These are phyloP conservation scores for Trypanosoma platydactyli DNA, from an alignment of 208 protist species.

Conservation along the genomic window DNA sequence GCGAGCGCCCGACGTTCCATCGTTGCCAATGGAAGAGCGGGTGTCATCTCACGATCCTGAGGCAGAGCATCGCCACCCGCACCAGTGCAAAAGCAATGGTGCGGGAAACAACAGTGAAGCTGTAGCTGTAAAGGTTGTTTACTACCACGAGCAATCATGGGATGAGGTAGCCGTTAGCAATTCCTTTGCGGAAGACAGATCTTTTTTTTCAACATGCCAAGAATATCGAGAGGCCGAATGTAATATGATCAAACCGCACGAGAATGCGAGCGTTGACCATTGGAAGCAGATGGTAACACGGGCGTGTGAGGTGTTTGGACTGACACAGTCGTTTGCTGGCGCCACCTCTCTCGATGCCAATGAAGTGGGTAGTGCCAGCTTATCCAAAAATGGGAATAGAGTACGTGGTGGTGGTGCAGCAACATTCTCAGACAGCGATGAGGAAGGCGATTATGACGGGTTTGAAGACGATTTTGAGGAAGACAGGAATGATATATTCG, in stretches of 20 bases:
- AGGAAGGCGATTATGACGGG: slow-evolving; percentile 4
- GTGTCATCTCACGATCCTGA: too few relatives aligned
- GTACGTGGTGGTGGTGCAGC: not conserved
- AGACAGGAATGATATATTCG: slow-evolving; percentile 26
- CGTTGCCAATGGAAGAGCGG: too few relatives aligned
- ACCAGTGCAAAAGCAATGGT: too few relatives aligned
- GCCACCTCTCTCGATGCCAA: slow-evolving; percentile 26
- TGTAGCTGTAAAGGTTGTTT: too few relatives aligned
- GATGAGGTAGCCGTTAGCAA: too few relatives aligned
- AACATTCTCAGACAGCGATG: slow-evolving; percentile 16
- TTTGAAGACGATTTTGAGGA: slow-evolving; percentile 28
- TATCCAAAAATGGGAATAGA: slow-evolving; percentile 1
- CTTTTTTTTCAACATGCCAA: not conserved
- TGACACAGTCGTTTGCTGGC: slow-evolving; percentile 58
- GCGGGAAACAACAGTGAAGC: too few relatives aligned
- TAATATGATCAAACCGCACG: not conserved
- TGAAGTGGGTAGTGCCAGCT: not conserved
- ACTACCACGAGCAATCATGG: too few relatives aligned
- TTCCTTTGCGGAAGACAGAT: too few relatives aligned
- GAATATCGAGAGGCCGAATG: not conserved
- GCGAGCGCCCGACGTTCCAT: too few relatives aligned
- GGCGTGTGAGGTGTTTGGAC: slow-evolving; percentile 59
- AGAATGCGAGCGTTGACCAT: not conserved
- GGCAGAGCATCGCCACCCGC: too few relatives aligned
- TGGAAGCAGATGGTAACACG: slow-evolving; percentile 39